Evolutionary conservation across 2,329 filamentous ascomycete species (phyloP), one percentile per base, ranked within the genome.

Genomic region (Hypomyces perniciosus): DNA sequence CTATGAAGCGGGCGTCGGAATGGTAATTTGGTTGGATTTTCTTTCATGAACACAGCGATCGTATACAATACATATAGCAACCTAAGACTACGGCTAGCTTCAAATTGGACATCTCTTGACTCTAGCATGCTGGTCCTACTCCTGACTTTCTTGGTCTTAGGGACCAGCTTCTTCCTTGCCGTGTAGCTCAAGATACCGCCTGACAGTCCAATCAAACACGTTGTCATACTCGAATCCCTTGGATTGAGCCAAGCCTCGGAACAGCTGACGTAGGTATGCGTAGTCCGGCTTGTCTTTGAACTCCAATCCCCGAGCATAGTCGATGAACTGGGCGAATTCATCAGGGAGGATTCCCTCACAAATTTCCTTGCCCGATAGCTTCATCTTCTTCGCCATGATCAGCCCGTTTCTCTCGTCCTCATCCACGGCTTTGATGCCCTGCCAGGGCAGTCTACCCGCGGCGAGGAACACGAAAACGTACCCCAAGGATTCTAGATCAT

Each of bases 201-300:
- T 5, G 13, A 20, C 39, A 5, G 85, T 88, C 85, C 85, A 88
- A 72, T 89, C 85, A 63, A 87, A 88, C 56, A 88, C 83, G 61
- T 88, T 86, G 71, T 89, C 85, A 68, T 88, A 86, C 69, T 86
- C 81, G 77, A 87, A 88, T 46, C 84, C 84, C 65, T 85, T 79
- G 52, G 83, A 79, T 57, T 83, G 79, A 65, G 88, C 88, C 51
- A 87, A 75, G 62, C 85, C 80, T 56, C 83, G 80, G 78, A 89
- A 88, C 66, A 88, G 86, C 77, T 84, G 84, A 66, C 84, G 81
- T 48, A 88, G 80, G 71, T 88, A 87, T 7, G 80, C 83, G 72
- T 89, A 89, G 68, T 88, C 81, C 8, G 85, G 85, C 76, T 86
- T 87, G 72, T 88, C 84, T 61, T 86, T 81, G 68, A 88, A 88